Evolutionary conservation across 116 monocot species (phyloP), one percentile per base, ranked within the genome.

Genomic region (Dioscorea cayenensis): DNA sequence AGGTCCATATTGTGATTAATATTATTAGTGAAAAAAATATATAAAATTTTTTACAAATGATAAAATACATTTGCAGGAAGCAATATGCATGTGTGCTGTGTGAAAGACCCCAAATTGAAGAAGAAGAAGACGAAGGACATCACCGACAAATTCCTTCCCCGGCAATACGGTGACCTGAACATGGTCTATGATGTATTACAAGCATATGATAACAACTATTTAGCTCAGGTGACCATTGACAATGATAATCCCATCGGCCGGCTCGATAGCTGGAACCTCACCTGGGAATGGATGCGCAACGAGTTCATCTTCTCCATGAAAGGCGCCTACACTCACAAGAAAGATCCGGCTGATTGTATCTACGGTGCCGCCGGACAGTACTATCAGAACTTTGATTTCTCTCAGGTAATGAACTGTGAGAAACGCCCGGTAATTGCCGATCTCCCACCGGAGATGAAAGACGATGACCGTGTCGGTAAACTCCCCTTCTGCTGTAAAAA

Each of bases 191-290:
- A 99, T 75, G 80, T 99, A 17, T 59, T 91, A 14, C 84, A 86
- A 51, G 73, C 99, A 14, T 89, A 74, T 66, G 85, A 71, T n/a
- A 89, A 76, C 73, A 93, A 80, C 81, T 99, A 99, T 78, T 49
- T 82, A 16, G 97, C 86, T 0, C 97, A 97, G 67, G 89, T 97
- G 27, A 97, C 97, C 51, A 75, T 97, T 66, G 86, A 90, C 71
- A 93, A 93, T 73, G 69, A 83, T 76, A 84, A 78, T 81, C 88
- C 93, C 3, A 81, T 97, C 3, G 86, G 97, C 66, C 85, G 97
- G 37, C 93, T 97, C 16, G 97, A 97, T 78, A 90, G 85, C 77
- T 97, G 97, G 97, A 93, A 93, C 71, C 64, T 97, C 27, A 90
- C 90, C 14, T 97, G 93, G 93, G 90, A 97, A 59, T 97, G 97